Evolutionary conservation across 1,284 basidiomycete species (phyloP).

Genomic region (Ceratobasidium sp.): DNA sequence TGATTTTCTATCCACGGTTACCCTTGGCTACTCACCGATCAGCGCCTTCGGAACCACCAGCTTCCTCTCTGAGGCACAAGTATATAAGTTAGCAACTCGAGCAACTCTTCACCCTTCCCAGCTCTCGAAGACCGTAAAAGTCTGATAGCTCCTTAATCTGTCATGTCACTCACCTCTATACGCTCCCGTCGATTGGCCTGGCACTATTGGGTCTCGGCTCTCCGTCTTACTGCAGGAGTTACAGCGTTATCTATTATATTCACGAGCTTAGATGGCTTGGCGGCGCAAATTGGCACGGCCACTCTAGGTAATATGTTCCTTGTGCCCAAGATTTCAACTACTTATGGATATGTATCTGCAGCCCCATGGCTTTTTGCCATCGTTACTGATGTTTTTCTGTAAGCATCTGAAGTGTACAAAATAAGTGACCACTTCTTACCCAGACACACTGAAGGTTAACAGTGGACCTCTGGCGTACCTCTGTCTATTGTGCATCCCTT

Average conservation of each 20-base stretch:
- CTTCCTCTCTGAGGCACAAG: background rate
- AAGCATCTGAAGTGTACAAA: background rate
- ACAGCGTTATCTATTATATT: background rate
- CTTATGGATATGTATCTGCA: background rate
- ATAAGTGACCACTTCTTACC: background rate
- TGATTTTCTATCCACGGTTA: no score
- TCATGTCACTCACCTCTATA: background rate
- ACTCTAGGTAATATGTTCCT: background rate
- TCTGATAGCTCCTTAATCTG: background rate
- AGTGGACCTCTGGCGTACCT: constrained; percentile 8
- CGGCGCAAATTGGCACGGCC: no score
- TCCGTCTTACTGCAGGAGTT: constrained; percentile 1
- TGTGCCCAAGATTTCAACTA: background rate
- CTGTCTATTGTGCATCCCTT: constrained; percentile 1
- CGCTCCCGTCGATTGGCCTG: constrained; percentile 9
- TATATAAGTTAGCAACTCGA: background rate
- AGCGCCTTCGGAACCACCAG: background rate
- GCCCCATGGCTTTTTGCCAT: constrained; percentile 1
- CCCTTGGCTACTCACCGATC: background rate
- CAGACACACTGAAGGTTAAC: background rate
- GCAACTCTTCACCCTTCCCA: background rate
- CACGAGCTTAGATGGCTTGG: background rate
- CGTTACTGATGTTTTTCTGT: constrained; percentile 12
- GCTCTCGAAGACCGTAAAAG: background rate
- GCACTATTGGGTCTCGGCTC: constrained; percentile 31